These are phyloP conservation scores for Ogataea nakhonphanomensis DNA, from an alignment of 805 yeast genomes.

Conservation along the genomic window DNA sequence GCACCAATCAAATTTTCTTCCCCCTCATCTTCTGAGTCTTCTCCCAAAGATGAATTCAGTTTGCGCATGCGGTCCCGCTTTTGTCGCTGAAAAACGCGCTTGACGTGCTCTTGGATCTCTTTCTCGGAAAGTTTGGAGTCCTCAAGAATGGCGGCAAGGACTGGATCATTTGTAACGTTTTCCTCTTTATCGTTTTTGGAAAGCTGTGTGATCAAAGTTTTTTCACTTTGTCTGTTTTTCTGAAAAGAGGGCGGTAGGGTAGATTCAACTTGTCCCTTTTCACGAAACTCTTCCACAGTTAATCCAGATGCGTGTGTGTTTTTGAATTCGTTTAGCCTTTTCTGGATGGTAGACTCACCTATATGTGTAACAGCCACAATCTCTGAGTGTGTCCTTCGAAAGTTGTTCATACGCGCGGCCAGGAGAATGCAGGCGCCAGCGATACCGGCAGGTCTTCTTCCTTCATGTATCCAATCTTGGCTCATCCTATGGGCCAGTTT, in stretches of 20 bases:
- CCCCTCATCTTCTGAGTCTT: slow-evolving; percentile 7
- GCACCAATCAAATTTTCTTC: slow-evolving; percentile 11
- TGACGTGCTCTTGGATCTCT: slow-evolving; percentile 37
- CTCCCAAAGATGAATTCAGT: slow-evolving; percentile 14
- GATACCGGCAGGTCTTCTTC: slow-evolving; percentile 96
- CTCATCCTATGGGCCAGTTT: slow-evolving; percentile 87
- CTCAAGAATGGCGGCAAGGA: slow-evolving; percentile 40
- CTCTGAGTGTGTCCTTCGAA: slow-evolving; percentile 87
- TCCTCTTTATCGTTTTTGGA: slow-evolving; percentile 38
- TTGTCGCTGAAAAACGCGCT: slow-evolving; percentile 29
- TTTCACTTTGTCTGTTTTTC: slow-evolving; percentile 53
- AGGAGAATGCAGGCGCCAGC: slow-evolving; percentile 94
- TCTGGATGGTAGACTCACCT: slow-evolving; percentile 90
- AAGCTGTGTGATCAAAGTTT: slow-evolving; percentile 27
- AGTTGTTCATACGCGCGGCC: slow-evolving; percentile 96
- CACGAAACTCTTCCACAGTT: slow-evolving; percentile 71
- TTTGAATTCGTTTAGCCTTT: slow-evolving; percentile 84
- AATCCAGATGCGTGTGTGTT: slow-evolving; percentile 69
- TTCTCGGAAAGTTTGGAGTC: slow-evolving; percentile 44
- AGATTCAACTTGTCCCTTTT: slow-evolving; percentile 35
- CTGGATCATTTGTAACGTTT: slow-evolving; percentile 39
- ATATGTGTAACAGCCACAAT: slow-evolving; percentile 94
- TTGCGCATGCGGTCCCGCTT: slow-evolving; percentile 23
- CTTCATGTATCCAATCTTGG: slow-evolving; percentile 93
- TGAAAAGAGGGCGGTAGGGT: slow-evolving; percentile 83